Percentiles rank a stretch among this genome's conserved stretches.
phyloP scores from a whole-genome alignment of 768 basidiomycete species.

The Mycena indigotica region DNA sequence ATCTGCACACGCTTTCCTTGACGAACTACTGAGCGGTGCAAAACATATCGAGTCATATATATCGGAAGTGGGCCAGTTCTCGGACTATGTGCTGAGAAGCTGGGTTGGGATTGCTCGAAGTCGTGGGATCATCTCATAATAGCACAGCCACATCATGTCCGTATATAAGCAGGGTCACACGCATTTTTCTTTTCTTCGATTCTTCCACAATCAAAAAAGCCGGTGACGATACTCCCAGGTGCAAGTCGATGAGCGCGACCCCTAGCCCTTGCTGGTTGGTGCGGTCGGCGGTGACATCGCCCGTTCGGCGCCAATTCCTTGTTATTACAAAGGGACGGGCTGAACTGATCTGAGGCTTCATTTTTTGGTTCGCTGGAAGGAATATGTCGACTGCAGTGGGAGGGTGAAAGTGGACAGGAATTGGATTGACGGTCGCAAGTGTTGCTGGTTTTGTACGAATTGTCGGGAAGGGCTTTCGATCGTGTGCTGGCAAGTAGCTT shows the following conservation, averaged over 20 bases:
- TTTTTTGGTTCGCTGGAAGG: constrained; percentile 6
- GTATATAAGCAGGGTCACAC: not conserved
- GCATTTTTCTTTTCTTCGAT: constrained; percentile 32
- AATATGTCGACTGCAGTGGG: too few species aligned
- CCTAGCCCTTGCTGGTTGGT: constrained; percentile 30
- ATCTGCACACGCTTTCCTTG: constrained; percentile 68
- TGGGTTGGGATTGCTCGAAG: constrained; percentile 76
- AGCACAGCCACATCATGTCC: not conserved
- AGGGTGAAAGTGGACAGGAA: not conserved
- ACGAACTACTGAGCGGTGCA: constrained; percentile 58
- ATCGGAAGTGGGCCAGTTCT: constrained; percentile 56
- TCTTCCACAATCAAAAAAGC: constrained; percentile 52
- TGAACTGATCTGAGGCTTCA: constrained; percentile 55
- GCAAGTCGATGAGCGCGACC: constrained; percentile 60
- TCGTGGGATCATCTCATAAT: constrained; percentile 51
- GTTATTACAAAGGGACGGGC: constrained; percentile 67
- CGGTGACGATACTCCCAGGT: constrained; percentile 56
- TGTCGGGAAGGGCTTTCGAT: not conserved
- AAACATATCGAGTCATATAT: constrained; percentile 47
- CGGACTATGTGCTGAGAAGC: constrained; percentile 64
- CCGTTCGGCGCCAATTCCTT: constrained; percentile 68
- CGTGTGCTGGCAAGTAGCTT: not conserved
- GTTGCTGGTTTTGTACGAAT: too few species aligned
- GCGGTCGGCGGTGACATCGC: constrained; percentile 59
- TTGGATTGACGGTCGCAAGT: too few species aligned